These are phyloP conservation scores for Rhynchosporium secalis DNA, from an alignment of 2,329 filamentous ascomycete species.

Conservation along the genomic window DNA sequence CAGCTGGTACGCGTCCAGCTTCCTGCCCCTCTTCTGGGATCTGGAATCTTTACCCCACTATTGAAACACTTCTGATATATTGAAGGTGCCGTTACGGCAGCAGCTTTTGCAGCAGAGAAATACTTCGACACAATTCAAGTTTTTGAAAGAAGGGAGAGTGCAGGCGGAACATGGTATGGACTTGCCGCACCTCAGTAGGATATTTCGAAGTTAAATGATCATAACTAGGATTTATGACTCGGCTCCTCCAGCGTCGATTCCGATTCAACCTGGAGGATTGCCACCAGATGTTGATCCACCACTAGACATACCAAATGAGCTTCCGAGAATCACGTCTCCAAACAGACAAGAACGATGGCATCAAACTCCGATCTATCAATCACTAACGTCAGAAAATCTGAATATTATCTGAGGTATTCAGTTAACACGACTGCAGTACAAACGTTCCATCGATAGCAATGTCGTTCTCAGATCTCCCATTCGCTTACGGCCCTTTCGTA, in stretches of 20 bases:
- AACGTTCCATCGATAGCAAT: constrained; percentile 59
- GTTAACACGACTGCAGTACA: constrained; percentile 42
- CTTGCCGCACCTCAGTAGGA: no score
- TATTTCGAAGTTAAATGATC: constrained; percentile 33
- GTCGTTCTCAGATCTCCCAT: constrained; percentile 54
- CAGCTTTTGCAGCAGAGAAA: constrained; percentile 55
- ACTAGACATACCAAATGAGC: constrained; percentile 45
- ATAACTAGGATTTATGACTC: constrained; percentile 53
- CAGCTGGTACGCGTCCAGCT: constrained; percentile 41
- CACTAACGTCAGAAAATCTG: constrained; percentile 48
- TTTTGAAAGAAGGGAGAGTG: constrained; percentile 58
- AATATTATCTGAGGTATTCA: not conserved
- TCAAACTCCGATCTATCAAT: constrained; percentile 52
- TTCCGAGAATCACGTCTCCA: constrained; percentile 46
- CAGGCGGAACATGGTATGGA: constrained; percentile 57
- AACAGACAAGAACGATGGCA: constrained; percentile 47
- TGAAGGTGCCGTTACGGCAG: constrained; percentile 49
- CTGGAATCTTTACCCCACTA: not conserved
- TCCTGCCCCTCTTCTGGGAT: not conserved
- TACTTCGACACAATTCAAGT: constrained; percentile 58
- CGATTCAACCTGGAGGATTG: constrained; percentile 46
- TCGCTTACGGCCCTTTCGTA: constrained; percentile 56
- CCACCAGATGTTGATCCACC: constrained; percentile 50
- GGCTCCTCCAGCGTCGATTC: constrained; percentile 41
- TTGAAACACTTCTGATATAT: not conserved